Evolutionary conservation across 768 basidiomycete genomes (phyloP).

Genomic region (Suillus spraguei): DNA sequence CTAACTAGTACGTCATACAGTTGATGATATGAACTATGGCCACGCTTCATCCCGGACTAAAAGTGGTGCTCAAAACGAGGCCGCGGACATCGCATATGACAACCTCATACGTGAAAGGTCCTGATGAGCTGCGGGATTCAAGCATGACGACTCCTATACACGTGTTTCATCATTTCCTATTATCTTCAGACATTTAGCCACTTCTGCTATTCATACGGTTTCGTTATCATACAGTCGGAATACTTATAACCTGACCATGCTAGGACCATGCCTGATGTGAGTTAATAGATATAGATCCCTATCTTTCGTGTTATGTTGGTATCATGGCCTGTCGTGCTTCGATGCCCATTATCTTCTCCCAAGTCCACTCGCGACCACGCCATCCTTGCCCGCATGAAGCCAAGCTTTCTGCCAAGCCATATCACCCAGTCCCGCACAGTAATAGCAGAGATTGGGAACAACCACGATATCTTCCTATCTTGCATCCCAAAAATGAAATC

Average conservation of each 20-base stretch:
- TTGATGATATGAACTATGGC: not conserved
- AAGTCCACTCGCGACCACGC: conserved; percentile 10
- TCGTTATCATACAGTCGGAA: not conserved
- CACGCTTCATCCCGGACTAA: not conserved
- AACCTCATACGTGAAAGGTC: not conserved
- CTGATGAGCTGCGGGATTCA: not conserved
- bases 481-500: conserved; percentile 16
- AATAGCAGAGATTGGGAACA: conserved; percentile 6
- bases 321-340: not conserved
- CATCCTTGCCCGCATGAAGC: conserved; percentile 3
- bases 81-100: not conserved
- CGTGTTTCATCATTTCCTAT: not conserved
- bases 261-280: not conserved
- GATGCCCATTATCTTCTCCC: not conserved
- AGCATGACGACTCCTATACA: not conserved
- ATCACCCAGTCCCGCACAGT: conserved; percentile 9
- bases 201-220: not conserved
- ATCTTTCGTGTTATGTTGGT: not conserved
- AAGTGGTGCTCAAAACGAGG: not conserved
- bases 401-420: conserved; percentile 8
- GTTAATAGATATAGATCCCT: not conserved
- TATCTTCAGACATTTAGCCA: not conserved
- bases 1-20: not conserved
- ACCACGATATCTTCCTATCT: conserved; percentile 5
- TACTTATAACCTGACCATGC: not conserved